These are phyloP conservation scores for Sporothrix phasma DNA, from an alignment of 2,329 filamentous ascomycete genomes.

Conservation along the genomic window DNA sequence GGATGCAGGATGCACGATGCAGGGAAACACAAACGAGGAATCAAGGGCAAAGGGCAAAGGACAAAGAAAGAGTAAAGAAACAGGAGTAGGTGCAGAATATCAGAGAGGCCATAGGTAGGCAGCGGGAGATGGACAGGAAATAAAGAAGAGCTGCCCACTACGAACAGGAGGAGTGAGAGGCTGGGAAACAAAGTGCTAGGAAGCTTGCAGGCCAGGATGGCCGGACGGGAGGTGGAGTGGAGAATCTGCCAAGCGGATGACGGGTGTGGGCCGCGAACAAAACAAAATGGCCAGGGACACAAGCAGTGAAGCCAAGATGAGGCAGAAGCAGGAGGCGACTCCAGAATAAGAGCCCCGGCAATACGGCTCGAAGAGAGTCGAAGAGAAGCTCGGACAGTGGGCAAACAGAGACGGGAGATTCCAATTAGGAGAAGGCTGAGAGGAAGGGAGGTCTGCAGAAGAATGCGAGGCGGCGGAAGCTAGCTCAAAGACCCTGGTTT, in stretches of 20 bases:
- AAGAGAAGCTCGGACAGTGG: background rate
- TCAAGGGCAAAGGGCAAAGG: background rate
- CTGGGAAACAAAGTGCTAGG: background rate
- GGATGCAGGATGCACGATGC: background rate
- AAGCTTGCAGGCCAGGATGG: background rate
- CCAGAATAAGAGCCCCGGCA: background rate
- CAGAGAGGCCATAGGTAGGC: background rate
- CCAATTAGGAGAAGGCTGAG: background rate
- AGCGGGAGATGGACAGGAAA: background rate
- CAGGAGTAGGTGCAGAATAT: slow-evolving; percentile 2
- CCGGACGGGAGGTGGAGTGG: background rate
- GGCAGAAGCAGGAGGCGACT: background rate
- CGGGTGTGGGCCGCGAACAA: background rate
- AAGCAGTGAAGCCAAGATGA: background rate
- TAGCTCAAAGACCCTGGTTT: background rate
- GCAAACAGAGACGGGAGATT: background rate
- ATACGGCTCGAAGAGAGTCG: no score
- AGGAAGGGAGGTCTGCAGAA: background rate
- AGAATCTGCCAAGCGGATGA: slow-evolving; percentile 5
- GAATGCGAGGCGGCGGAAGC: background rate
- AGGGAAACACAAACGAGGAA: background rate
- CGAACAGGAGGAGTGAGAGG: background rate
- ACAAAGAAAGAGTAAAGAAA: background rate
- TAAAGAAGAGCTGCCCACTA: background rate
- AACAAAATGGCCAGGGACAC: background rate